Evolutionary conservation across 192 early-diverging fungal species (phyloP), one percentile per base, ranked within the genome.

Genomic region (Entomortierella beljakovae): DNA sequence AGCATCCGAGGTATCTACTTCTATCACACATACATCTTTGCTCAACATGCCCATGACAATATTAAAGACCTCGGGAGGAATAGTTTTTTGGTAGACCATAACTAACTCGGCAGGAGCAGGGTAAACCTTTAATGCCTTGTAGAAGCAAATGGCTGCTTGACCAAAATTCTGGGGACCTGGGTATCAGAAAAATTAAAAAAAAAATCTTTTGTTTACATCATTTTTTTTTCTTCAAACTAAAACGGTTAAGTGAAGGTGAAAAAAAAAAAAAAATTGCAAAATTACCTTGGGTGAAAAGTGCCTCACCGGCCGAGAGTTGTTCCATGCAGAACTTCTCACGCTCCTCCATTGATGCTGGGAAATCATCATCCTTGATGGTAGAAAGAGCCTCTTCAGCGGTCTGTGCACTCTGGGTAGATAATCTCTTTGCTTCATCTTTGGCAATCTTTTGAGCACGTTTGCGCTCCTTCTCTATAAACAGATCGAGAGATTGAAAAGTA

Each of bases 101-200:
- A 99, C 88, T 33, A 99, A 82, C 81, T 98, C 94, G 48, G 95
- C 87, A 10, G 98, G 98, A 62, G 96, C 92, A 48, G 94, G 93
- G 83, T 98, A 98, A n/a, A 98, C 94, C 83, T 95, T 94, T 48
- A 98, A 82, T 3, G 97, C 98, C 62, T 88, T 88, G 87, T 91
- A 98, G 80, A 98, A 96, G 57, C 89, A 88, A 38, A 90, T 85
- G 4, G 97, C 96, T 8, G 96, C 95, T 20, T 83, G 83, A 16
- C 88, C 76, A 79, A 89, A 96, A 56, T 66, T 70, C n/a, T 74
- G 74, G 32, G 86, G 86, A 13, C 87, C 85, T 71, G 87, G 83
- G 2, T 76, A 84, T 46, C 59, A 29, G 35, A 11, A 35, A 1
- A 20, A 40, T 32, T 16, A 26, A 56, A 15, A 33, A 26, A 15